Conservation (phyloP, 495 filamentous ascomycete species). For the Trichoderma erinaceum region DNA sequence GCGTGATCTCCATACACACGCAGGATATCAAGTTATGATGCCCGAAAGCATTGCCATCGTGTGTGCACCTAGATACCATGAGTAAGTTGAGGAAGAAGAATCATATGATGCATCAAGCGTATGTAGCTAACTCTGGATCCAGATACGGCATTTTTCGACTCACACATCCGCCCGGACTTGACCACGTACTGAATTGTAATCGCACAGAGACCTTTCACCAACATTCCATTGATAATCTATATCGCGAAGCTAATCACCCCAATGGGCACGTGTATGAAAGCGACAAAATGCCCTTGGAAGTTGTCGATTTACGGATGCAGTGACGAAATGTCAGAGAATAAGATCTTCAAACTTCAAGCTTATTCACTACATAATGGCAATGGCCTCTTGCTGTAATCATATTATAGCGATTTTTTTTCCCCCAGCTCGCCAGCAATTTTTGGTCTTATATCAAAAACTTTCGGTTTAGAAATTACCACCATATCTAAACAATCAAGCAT, state of each 20-base stretch:
- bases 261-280: conserved; percentile 84
- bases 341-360: not conserved
- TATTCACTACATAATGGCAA: not conserved
- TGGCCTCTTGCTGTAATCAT: not conserved
- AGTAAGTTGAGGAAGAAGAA: conserved; percentile 44
- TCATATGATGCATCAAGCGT: not conserved
- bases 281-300: conserved; percentile 64
- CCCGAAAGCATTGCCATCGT: conserved; percentile 95
- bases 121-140: not conserved
- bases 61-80: conserved; percentile 74
- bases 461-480: not conserved
- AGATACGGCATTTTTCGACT: conserved; percentile 91
- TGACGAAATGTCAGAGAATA: not conserved
- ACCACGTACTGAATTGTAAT: conserved; percentile 67
- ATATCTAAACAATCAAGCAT: not conserved
- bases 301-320: conserved; percentile 61
- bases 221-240: conserved; percentile 56
- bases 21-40: conserved; percentile 89
- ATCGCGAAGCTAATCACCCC: conserved; percentile 69
- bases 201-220: conserved; percentile 77
- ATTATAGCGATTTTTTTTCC: not conserved
- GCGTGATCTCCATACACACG: conserved; percentile 86
- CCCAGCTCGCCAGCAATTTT: not conserved
- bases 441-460: not conserved
- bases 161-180: conserved; percentile 84